phyloP scores from a whole-genome alignment of 2,329 filamentous ascomycete species.

The Alternaria rosae region DNA sequence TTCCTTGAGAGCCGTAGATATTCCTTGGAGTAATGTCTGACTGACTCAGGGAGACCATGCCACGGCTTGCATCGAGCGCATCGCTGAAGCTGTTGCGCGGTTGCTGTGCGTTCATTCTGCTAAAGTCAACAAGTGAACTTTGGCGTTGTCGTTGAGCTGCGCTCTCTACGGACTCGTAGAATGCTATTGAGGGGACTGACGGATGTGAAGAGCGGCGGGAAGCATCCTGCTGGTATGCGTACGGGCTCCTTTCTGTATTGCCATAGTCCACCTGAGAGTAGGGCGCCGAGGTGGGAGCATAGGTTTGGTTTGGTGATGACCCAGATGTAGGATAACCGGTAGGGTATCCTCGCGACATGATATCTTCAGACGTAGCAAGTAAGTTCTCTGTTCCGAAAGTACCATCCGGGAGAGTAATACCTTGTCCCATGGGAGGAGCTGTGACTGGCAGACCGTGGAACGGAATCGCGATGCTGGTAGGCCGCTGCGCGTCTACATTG shows the following conservation, averaged over 20 bases:
- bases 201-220: slow-evolving; percentile 80
- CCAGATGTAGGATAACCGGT: slow-evolving; percentile 74
- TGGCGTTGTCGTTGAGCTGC: slow-evolving; percentile 58
- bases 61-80: slow-evolving; percentile 88
- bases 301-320: slow-evolving; percentile 72
- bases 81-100: slow-evolving; percentile 79
- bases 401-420: slow-evolving; percentile 70
- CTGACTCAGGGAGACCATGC: slow-evolving; percentile 95
- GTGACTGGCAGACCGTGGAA: slow-evolving; percentile 78
- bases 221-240: slow-evolving; percentile 63
- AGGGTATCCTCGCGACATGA: slow-evolving; percentile 74
- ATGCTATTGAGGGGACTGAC: slow-evolving; percentile 71
- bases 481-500: slow-evolving; percentile 60
- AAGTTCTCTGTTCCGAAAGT: slow-evolving; percentile 70
- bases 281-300: slow-evolving; percentile 71
- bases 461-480: slow-evolving; percentile 71
- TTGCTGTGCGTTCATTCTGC: slow-evolving; percentile 64
- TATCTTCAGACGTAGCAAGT: slow-evolving; percentile 77
- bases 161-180: slow-evolving; percentile 56
- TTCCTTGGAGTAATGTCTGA: slow-evolving; percentile 76
- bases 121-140: slow-evolving; percentile 71
- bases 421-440: slow-evolving; percentile 73
- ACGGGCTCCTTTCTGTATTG: slow-evolving; percentile 60
- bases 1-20: slow-evolving; percentile 75
- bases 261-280: slow-evolving; percentile 82